phyloP scores from a whole-genome alignment of 2,329 filamentous ascomycete species.

The Fusarium oxysporum region DNA sequence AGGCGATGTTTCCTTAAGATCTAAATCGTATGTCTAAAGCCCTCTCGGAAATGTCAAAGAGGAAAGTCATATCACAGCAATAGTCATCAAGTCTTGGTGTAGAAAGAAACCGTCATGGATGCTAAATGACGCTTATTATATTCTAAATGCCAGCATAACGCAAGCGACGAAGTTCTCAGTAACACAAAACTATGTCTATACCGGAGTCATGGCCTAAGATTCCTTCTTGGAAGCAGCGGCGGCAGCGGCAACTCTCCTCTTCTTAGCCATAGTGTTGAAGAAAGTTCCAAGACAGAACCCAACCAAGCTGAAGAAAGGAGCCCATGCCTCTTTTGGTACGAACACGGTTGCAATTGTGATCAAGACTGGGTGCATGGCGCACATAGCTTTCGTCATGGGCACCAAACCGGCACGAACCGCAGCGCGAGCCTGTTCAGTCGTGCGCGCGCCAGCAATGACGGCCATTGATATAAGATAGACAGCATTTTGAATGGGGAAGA shows the following conservation, averaged over 20 bases:
- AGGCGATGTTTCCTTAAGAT: accelerated
- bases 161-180: neutral
- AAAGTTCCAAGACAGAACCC: slow-evolving; percentile 14
- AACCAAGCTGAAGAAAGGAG: slow-evolving; percentile 14
- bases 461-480: slow-evolving; percentile 27
- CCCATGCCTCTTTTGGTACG: slow-evolving; percentile 7
- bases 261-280: slow-evolving; percentile 18
- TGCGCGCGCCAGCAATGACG: slow-evolving; percentile 21
- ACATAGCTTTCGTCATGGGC: slow-evolving; percentile 22
- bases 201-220: neutral
- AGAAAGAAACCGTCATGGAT: neutral
- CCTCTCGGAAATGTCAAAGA: accelerated
- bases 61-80: neutral
- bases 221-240: slow-evolving; percentile 39
- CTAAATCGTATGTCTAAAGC: accelerated
- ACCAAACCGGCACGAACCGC: slow-evolving; percentile 6
- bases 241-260: slow-evolving; percentile 6
- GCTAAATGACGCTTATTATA: neutral
- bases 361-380: slow-evolving; percentile 11
- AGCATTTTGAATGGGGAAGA: slow-evolving; percentile 25
- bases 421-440: slow-evolving; percentile 8
- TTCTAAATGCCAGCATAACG: neutral
- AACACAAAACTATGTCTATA: neutral
- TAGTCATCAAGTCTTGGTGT: neutral
- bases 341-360: slow-evolving; percentile 3